Base-by-base conservation (phyloP, 441 rosid species). In the Pelargonium fulgidum region DNA sequence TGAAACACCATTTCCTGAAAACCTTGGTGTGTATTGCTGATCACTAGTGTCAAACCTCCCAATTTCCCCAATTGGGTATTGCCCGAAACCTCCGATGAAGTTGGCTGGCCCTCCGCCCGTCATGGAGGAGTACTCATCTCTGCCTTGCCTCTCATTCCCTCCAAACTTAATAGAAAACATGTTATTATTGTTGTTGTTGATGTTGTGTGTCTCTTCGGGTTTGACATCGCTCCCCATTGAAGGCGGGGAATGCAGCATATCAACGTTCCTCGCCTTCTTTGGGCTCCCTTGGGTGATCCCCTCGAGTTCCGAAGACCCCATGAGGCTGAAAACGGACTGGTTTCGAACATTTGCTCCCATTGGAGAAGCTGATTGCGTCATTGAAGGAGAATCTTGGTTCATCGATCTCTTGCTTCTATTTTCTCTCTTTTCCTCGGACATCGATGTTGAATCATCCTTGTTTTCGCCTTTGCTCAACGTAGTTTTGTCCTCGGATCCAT, bases 51-150 rank as follows among this genome's bases (percentile, higher is more conserved):
- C 89, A 12, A 89, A 91, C 81, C 98, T 84, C 63, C 86, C 93
- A 5, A 91, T 86, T 67, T 88, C 97, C 41, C 83, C 95, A 26
- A 93, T 89, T 36, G 94, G 92, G 83, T 93, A 93, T 59, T 91
- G 97, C 54, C 96, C 96, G 4, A 91, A 93, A 24, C 85, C 92
- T 41, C 96, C 92, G 17, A 83, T 89, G 81, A 86, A 84, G 83
- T 86, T 85, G 16, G 83, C 73, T n/a, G 86, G 87, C 16, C 77
- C 81, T 1, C 89, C 89, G 42, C 42, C 42, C 42, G 42, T 39
- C 70, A 91, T 85, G 83, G 91, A 85, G 22, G 97, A 82, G 78
- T 87, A 91, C 0, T 93, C 95, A 33, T 87, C 96, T 73, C 96
- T 76, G 67, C 81, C 79, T 75, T 77, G 87, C 71, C 92, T 77